These are phyloP conservation scores for Fusarium sp. DNA, from an alignment of 2,329 filamentous ascomycete species.

Conservation along the genomic window DNA sequence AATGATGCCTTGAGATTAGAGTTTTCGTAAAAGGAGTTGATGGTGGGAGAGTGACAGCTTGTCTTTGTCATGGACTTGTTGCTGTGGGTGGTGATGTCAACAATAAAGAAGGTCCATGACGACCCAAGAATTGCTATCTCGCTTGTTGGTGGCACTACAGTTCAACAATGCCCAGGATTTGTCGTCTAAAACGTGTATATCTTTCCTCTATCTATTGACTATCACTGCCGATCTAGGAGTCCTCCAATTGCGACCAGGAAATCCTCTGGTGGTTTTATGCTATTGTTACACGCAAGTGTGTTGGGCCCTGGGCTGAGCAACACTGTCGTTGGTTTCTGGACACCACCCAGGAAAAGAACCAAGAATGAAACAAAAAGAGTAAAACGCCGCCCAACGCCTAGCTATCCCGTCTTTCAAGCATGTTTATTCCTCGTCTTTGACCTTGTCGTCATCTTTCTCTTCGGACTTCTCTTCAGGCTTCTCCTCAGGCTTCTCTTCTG, in stretches of 20 bases:
- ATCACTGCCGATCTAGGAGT: neutral
- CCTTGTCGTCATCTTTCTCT: neutral
- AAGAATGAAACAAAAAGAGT: neutral
- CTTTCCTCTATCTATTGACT: slow-evolving; percentile 1
- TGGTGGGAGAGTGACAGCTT: slow-evolving; percentile 14
- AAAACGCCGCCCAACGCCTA: slow-evolving; percentile 10
- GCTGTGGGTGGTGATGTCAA: neutral
- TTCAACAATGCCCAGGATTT: neutral
- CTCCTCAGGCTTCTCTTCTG: neutral
- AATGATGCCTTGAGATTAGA: slow-evolving; percentile 18
- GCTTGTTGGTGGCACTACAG: neutral
- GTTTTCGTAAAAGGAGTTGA: neutral
- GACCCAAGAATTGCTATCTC: neutral
- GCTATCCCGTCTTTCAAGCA: neutral
- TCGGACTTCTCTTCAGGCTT: neutral
- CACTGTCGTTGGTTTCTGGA: neutral
- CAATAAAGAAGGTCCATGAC: slow-evolving; percentile 31
- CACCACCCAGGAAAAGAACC: slow-evolving; percentile 1
- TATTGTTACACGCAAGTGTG: slow-evolving; percentile 1
- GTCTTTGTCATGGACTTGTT: neutral
- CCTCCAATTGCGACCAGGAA: neutral
- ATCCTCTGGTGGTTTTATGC: neutral
- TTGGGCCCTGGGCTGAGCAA: neutral
- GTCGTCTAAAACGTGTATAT: neutral
- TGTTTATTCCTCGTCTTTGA: slow-evolving; percentile 7